Base-by-base conservation (phyloP, 148 eudicot genomes). In the Rhododendron molle region DNA sequence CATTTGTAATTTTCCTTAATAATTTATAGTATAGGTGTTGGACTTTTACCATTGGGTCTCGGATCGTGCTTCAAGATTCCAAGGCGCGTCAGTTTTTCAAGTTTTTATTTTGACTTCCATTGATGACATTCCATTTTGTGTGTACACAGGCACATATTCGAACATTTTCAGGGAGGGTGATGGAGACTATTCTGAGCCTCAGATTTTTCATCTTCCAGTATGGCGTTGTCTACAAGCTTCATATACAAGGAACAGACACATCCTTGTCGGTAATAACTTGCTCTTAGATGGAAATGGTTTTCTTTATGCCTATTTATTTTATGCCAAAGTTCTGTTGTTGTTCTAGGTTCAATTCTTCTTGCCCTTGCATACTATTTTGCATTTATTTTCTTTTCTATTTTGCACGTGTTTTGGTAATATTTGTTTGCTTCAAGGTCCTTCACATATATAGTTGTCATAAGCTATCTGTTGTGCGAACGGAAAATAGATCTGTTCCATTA, bases 171-270 rank as follows among this genome's bases (percentile, higher is more conserved):
- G 95, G 98, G 87, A 93, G 98, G 88, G 83, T 95, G 81, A 87
- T 91, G 84, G 99, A 97, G 92, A 97, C 98, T 76, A 92, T 97
- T 86, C 84, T 97, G 85, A 97, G 99, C 91, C 93, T 97, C 81
- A 90, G 99, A 80, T 97, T 97, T 87, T 93, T 97, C 85, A 88
- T 97, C 40, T 97, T 95, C 90, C 99, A 97, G 86, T 97, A 94
- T 87, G 99, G 99, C 38, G 88, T 97, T 86, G 94, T 97, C n/a
- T 97, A 97, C 91, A 95, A 95, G 91, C 83, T 97, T 85, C 78
- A 93, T 72, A 81, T 95, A 47, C 95, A 95, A 90, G 98, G 95
- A 83, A 16, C 83, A 36, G 81, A 92, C 83, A 97, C 98, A 69
- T 97, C 99, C 30, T 86, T 97, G 46, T 79, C 95, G 93, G 99